Conservation (phyloP, 179 eudicot species). For the Vitellaria paradoxa region DNA sequence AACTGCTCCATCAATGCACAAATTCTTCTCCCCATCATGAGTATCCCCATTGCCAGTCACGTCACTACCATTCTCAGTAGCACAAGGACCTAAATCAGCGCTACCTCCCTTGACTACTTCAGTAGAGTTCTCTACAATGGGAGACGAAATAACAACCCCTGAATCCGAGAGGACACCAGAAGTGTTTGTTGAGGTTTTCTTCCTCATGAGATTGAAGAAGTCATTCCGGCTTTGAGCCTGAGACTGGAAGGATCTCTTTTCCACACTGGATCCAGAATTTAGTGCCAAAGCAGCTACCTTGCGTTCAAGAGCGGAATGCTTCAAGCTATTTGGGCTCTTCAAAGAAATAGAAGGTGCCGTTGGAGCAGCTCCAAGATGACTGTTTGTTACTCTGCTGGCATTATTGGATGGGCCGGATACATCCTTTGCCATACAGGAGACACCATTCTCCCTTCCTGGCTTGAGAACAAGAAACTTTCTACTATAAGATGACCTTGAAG, state of each 20-base stretch:
- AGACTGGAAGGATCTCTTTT: constrained; percentile 52
- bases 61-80: constrained; percentile 37
- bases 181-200: constrained; percentile 43
- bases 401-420: constrained; percentile 29
- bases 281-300: constrained; percentile 40
- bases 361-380: constrained; percentile 38
- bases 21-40: constrained; percentile 32
- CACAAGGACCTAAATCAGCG: constrained; percentile 22
- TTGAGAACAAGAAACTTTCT: constrained; percentile 65
- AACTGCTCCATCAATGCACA: constrained; percentile 27
- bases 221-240: constrained; percentile 73
- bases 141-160: constrained; percentile 30
- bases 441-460: constrained; percentile 57
- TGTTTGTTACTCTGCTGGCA: constrained; percentile 35
- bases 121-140: constrained; percentile 23
- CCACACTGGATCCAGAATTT: constrained; percentile 33
- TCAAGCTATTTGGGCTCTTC: constrained; percentile 34
- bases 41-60: constrained; percentile 45
- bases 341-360: constrained; percentile 27
- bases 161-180: constrained; percentile 28
- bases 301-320: constrained; percentile 33
- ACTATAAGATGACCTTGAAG: constrained; percentile 38
- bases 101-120: constrained; percentile 23
- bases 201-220: constrained; percentile 83
- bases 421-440: constrained; percentile 40